Base-by-base conservation (phyloP, 805 yeast species). In the Yamadazyma sp. region DNA sequence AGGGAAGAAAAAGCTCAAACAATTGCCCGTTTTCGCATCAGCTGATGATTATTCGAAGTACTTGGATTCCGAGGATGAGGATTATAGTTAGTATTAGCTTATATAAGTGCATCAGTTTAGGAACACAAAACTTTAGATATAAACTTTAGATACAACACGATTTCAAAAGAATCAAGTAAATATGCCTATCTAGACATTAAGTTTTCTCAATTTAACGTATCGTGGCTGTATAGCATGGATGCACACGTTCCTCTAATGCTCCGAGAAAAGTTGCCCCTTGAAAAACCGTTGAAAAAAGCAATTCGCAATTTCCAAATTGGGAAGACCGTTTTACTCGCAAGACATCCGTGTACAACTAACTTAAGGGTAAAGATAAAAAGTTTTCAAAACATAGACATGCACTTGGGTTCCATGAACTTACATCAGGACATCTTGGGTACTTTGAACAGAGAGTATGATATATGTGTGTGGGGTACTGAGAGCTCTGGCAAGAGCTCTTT, bases 41-140 rank as follows among this genome's bases (percentile, higher is more conserved):
- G 95, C 81, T 7, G 96, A 85, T 28, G 95, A 85, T 44, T 89
- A 88, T 56, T 82, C 91, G 18, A 71, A 85, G 54, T 82, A 80
- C 49, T 63, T 85, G 57, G 71, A 71, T 19, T 80, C 84, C 11
- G 85, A 82, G 19, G 84, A 78, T 35, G 85, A 80, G 33, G 74
- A 64, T 30, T 56, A 47, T 35, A 43, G 48, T 39, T 48, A 38
- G 30, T 9, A n/a, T n/a, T 11, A 21, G 8, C 8, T 21, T 8
- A 21, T 21, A 21, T 21, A 21, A 8, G 11, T 11, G 11, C 8
- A 11, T 11, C 24, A 11, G 11, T 8, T 11, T 11, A 11, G 24
- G 10, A 11, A 21, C 8, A 21, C 24, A 21, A 21, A 21, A 21
- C 24, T 11, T 21, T n/a, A n/a, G n/a, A n/a, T n/a, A n/a, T n/a